Conservation (phyloP, 2,329 filamentous ascomycete species). For the Pseudogymnoascus sp. region DNA sequence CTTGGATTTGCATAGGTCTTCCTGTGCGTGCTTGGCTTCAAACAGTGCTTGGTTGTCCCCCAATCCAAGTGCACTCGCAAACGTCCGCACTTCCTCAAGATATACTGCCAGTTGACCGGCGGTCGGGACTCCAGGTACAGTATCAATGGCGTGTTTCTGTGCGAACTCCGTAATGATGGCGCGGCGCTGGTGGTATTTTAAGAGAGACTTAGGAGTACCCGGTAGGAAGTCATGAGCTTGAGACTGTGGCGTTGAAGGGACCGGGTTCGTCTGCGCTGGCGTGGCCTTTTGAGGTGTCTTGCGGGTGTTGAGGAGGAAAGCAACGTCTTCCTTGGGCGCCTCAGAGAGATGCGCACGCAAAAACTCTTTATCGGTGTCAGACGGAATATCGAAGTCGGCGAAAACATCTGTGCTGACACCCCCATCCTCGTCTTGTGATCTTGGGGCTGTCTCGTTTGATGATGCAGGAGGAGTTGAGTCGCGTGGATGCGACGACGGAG, state of each 20-base stretch:
- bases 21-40: background rate
- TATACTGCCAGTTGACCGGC: background rate
- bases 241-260: background rate
- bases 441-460: background rate
- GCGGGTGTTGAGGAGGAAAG: background rate
- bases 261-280: background rate
- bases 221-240: background rate
- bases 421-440: background rate
- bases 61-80: background rate
- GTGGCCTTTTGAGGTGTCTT: background rate
- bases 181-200: slow-evolving; percentile 2
- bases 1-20: background rate
- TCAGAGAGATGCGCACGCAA: background rate
- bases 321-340: slow-evolving; percentile 2
- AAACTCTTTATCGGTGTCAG: background rate
- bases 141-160: background rate
- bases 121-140: background rate
- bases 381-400: background rate
- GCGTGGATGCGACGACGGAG: slow-evolving; percentile 3
- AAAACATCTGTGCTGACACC: background rate
- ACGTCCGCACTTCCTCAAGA: background rate
- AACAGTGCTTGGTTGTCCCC: background rate
- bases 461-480: background rate
- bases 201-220: background rate
- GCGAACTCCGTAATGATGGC: background rate